These are phyloP conservation scores for Fusarium pseudoanthophilum DNA, from an alignment of 2,329 filamentous ascomycete genomes.

Conservation along the genomic window DNA sequence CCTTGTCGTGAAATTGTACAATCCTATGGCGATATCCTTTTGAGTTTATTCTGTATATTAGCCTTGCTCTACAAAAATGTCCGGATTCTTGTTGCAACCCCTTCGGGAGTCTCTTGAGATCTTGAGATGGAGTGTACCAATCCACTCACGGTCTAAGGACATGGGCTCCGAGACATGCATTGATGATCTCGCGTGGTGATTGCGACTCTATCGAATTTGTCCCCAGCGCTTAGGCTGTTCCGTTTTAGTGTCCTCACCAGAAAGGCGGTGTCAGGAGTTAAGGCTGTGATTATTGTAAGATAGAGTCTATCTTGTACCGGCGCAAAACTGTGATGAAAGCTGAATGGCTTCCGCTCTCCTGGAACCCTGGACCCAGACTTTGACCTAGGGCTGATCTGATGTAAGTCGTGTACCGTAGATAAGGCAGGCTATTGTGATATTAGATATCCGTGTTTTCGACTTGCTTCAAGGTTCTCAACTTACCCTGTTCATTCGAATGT, in stretches of 20 bases:
- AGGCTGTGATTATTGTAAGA: not conserved
- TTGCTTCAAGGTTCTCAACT: not conserved
- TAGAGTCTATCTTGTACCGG: constrained; percentile 1
- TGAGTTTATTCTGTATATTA: not conserved
- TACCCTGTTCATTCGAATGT: not conserved
- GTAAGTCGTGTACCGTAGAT: constrained; percentile 16
- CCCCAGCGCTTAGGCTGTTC: not conserved
- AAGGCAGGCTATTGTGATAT: constrained; percentile 1
- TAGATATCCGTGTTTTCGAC: not conserved
- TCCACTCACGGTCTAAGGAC: constrained; percentile 12
- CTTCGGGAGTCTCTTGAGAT: constrained; percentile 10
- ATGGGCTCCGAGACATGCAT: constrained; percentile 33
- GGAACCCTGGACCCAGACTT: constrained; percentile 3
- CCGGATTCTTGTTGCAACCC: not conserved
- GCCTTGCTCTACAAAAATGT: not conserved
- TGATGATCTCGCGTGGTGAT: constrained; percentile 28
- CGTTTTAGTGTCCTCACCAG: not conserved
- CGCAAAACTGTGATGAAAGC: constrained; percentile 16
- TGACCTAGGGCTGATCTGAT: constrained; percentile 21
- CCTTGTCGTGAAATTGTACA: not conserved
- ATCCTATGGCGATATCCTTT: not conserved
- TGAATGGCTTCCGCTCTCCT: constrained; percentile 6
- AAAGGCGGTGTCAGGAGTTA: not conserved
- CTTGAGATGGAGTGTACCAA: constrained; percentile 25
- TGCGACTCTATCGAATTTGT: constrained; percentile 6